Base-by-base conservation (phyloP, 1,284 basidiomycete species). In the Melampsora larici-populina region DNA sequence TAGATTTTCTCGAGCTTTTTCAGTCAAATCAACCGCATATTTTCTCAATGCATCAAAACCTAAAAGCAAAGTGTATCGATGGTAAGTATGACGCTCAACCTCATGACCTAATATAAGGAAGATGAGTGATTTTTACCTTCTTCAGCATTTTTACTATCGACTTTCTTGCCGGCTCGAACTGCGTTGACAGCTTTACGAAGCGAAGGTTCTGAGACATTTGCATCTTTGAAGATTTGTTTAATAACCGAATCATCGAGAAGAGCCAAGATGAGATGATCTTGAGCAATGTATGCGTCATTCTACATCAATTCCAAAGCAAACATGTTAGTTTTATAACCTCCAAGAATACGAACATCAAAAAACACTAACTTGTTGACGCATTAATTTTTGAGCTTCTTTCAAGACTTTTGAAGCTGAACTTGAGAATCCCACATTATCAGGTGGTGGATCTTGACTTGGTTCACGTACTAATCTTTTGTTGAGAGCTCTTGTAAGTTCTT, bases 261-360 rank as follows among this genome's bases (percentile, higher is more conserved):
- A 1, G 92, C 93, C 64, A 91, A 85, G 40, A 92, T 82, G 40
- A 93, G 84, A 82, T 89, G 91, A 81, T 98, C 95, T 83, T 97
- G 91, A 0, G 95, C 94, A 79, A 98, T 91, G 84, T 91, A 97
- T 7, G 91, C 90, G 84, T 97, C 96, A 83, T 93, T 91, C 81
- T 87, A 86, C 1, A 40, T 13, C 36, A 36, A 31, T 36, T 8
- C 31, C 26, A 46, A 66, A 21, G 15, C 26, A 15, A 63, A 43
- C 9, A 63, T 46, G 60, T 21, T 40, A 46, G n/a, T 36, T 33
- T 8, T 1, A 9, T 40, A 0, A 24, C 18, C n/a, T n/a, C n/a
- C n/a, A n/a, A n/a, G n/a, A 29, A 48, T 49, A 33, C 46, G 15
- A 51, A n/a, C 3, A 11, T 26, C 64, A 74, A 15, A 26, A 46